Evolutionary conservation across 257 asterid genomes (phyloP), one percentile per base, ranked within the genome.

Genomic region (Nemophila menziesii): DNA sequence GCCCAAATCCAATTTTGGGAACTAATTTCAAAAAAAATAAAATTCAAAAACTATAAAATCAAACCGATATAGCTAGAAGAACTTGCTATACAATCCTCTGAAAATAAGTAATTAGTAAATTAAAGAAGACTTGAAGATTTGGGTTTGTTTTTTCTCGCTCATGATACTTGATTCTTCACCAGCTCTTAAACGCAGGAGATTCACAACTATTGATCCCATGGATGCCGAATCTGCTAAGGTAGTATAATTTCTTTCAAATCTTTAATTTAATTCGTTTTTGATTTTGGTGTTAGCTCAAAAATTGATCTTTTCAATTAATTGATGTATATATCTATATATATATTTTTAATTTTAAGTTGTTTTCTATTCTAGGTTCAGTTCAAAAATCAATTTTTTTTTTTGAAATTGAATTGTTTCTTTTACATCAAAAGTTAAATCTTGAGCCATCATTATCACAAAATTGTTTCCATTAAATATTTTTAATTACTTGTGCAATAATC

Each of bases 161-260:
- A 82, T 79, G 97, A 65, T 46, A 45, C 10, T 60, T 54, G 95
- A 78, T 72, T 81, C 75, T 33, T 61, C 70, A 22, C 67, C 78
- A 24, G 48, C 64, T 62, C 48, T 48, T 45, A 90, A 90, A 64
- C 85, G 89, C 13, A 67, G 73, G 56, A 77, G 84, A 63, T 71
- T 67, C 58, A 24, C 51, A 26, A 60, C 75, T 22, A 60, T 66
- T 49, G 53, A 74, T 44, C 52, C 73, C 37, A 90, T 90, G 96
- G 99, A 81, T 40, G 64, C 67, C 26, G 80, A 79, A 58, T 69
- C 76, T 1, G 92, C 83, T 12, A 74, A 65, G 80, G 97, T 86
- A 22, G n/a, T 27, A 12, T 49, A 29, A 0, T 36, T 8, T 37
- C 33, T 37, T 54, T 11, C 17, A 8, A 29, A 29, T n/a, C n/a